Evolutionary conservation across 208 protist species (phyloP).

Genomic region (Leishmania gerbilli): DNA sequence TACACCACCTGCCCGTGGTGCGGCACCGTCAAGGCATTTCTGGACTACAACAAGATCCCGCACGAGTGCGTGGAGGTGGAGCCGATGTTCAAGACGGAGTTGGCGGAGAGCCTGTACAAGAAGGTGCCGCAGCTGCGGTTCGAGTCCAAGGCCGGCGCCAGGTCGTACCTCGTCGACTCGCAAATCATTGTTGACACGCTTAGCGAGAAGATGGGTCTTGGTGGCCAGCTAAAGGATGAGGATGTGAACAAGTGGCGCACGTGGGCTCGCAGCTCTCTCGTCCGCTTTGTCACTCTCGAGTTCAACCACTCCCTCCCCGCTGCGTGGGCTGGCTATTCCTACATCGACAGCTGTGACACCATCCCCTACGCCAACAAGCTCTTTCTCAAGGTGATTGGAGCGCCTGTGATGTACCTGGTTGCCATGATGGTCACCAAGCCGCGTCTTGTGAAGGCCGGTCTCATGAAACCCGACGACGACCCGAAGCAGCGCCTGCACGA

Average conservation of each 20-base stretch:
- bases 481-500: slow-evolving; percentile 58
- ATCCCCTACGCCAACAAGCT: slow-evolving; percentile 89
- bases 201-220: slow-evolving; percentile 55
- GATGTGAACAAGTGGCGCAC: slow-evolving; percentile 77
- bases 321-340: slow-evolving; percentile 83
- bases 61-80: slow-evolving; percentile 89
- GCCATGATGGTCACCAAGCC: slow-evolving; percentile 73
- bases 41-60: slow-evolving; percentile 79
- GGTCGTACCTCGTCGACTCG: slow-evolving; percentile 81
- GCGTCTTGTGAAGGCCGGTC: slow-evolving; percentile 66
- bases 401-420: slow-evolving; percentile 91
- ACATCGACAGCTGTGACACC: slow-evolving; percentile 88
- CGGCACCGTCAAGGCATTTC: slow-evolving; percentile 85
- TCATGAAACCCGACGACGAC: slow-evolving; percentile 61
- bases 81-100: slow-evolving; percentile 89
- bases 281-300: slow-evolving; percentile 85
- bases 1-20: slow-evolving; percentile 94
- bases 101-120: slow-evolving; percentile 76
- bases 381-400: slow-evolving; percentile 88
- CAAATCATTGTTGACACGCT: slow-evolving; percentile 82
- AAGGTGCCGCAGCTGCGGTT: slow-evolving; percentile 92
- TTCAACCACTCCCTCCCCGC: slow-evolving; percentile 78
- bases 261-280: slow-evolving; percentile 81
- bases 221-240: slow-evolving; percentile 62
- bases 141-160: slow-evolving; percentile 41